Evolutionary conservation across 1,284 basidiomycete genomes (phyloP).

Genomic region (Boletus subluridellus): DNA sequence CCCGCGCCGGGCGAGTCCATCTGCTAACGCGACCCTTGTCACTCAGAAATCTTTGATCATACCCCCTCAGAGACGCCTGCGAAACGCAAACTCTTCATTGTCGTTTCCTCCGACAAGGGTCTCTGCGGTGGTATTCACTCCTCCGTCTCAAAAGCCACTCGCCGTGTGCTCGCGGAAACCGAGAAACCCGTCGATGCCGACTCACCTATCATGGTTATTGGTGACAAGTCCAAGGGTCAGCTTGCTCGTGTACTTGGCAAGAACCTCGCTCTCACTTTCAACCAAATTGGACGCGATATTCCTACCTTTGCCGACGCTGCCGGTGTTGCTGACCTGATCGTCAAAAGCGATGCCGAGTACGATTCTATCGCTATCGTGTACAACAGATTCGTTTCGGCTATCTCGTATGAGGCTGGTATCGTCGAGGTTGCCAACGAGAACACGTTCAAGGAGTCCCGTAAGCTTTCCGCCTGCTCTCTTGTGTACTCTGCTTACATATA

Average conservation of each 20-base stretch:
- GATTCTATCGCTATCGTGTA: constrained; percentile 89
- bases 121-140: constrained; percentile 99
- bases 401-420: constrained; percentile 84
- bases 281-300: constrained; percentile 95
- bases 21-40: constrained; percentile 6
- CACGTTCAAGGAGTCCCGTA: constrained; percentile 74
- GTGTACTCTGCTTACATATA: not conserved
- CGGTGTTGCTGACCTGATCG: constrained; percentile 90
- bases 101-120: constrained; percentile 97
- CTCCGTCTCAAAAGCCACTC: constrained; percentile 88
- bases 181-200: constrained; percentile 56
- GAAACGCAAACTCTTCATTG: constrained; percentile 83
- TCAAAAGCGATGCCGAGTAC: constrained; percentile 82
- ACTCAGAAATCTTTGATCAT: constrained; percentile 79
- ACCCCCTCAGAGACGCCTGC: constrained; percentile 58
- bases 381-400: constrained; percentile 94
- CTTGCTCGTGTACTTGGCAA: constrained; percentile 66
- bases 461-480: constrained; percentile 24
- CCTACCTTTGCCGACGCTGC: constrained; percentile 97
- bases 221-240: constrained; percentile 98
- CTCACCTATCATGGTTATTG: constrained; percentile 81
- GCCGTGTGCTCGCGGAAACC: constrained; percentile 57
- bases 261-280: constrained; percentile 87
- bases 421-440: constrained; percentile 81
- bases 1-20: not conserved